phyloP scores from a whole-genome alignment of 805 yeast species.

The Wickerhamomyces canadensis region DNA sequence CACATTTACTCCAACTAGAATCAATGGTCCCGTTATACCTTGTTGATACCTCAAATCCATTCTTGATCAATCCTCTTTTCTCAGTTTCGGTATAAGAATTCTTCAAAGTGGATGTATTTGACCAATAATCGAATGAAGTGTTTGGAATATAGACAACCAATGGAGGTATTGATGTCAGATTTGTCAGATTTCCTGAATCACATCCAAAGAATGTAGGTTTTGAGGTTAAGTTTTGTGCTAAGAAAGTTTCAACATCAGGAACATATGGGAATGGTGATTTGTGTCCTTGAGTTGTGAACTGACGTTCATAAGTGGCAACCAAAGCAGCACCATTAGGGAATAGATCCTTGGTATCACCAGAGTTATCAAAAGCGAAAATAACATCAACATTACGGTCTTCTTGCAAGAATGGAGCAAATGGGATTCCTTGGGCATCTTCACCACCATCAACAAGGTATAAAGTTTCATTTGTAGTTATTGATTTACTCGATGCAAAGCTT shows the following conservation, averaged over 20 bases:
- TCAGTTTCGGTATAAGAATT: slow-evolving; percentile 56
- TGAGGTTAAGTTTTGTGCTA: slow-evolving; percentile 53
- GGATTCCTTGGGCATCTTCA: slow-evolving; percentile 58
- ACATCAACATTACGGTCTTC: slow-evolving; percentile 54
- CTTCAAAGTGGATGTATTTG: slow-evolving; percentile 72
- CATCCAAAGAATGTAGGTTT: slow-evolving; percentile 84
- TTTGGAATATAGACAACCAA: slow-evolving; percentile 76
- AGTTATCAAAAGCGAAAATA: slow-evolving; percentile 58
- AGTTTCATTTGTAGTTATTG: slow-evolving; percentile 35
- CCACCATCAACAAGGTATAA: slow-evolving; percentile 67
- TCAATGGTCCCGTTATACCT: slow-evolving; percentile 65
- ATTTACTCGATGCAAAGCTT: slow-evolving; percentile 28
- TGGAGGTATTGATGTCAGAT: slow-evolving; percentile 57
- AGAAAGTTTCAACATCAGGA: slow-evolving; percentile 61
- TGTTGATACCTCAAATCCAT: slow-evolving; percentile 70
- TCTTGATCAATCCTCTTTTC: slow-evolving; percentile 53
- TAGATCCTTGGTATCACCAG: slow-evolving; percentile 52
- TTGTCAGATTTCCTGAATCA: slow-evolving; percentile 56
- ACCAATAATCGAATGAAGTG: slow-evolving; percentile 53
- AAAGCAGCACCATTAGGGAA: slow-evolving; percentile 72
- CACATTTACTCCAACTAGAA: slow-evolving; percentile 63
- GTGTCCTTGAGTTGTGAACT: slow-evolving; percentile 42
- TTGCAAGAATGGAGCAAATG: slow-evolving; percentile 56
- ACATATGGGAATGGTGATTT: slow-evolving; percentile 74
- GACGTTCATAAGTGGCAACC: slow-evolving; percentile 51